These are phyloP conservation scores for Fomes fomentarius DNA, from an alignment of 1,284 basidiomycete genomes.

Conservation along the genomic window DNA sequence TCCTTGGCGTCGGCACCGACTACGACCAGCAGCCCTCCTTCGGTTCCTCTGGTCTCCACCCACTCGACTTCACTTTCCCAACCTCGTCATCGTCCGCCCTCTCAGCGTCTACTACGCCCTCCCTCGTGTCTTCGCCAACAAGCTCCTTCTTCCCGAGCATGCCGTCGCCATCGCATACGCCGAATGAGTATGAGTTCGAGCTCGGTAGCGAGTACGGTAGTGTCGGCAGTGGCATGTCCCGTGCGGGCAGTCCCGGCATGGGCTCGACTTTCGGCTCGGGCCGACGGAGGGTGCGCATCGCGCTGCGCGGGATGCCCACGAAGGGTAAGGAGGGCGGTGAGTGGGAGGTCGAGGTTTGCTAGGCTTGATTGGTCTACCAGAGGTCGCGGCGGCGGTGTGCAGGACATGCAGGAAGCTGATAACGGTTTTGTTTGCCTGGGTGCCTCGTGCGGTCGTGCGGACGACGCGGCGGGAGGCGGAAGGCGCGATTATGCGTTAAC, in stretches of 20 bases:
- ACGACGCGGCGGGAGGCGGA: slow-evolving; percentile 13
- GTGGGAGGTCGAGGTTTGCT: slow-evolving; percentile 75
- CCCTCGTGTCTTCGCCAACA: slow-evolving; percentile 16
- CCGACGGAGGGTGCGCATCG: slow-evolving; percentile 57
- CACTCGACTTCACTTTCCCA: slow-evolving; percentile 41
- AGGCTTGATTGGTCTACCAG: too few relatives aligned
- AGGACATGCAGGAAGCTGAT: background rate
- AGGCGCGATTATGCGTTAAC: slow-evolving; percentile 23
- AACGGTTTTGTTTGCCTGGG: background rate
- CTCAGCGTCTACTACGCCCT: slow-evolving; percentile 29
- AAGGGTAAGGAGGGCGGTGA: slow-evolving; percentile 66
- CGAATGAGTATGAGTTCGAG: slow-evolving; percentile 29
- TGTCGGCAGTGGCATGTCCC: slow-evolving; percentile 25
- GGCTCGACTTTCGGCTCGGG: slow-evolving; percentile 20
- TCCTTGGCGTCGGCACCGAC: slow-evolving; percentile 52
- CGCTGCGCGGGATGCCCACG: slow-evolving; percentile 62
- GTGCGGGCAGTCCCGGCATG: slow-evolving; percentile 25
- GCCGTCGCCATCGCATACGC: slow-evolving; percentile 31
- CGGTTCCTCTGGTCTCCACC: slow-evolving; percentile 21
- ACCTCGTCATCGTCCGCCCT: slow-evolving; percentile 24
- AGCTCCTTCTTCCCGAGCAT: slow-evolving; percentile 17
- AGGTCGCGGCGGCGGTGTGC: slow-evolving; percentile 4
- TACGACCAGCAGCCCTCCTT: slow-evolving; percentile 13
- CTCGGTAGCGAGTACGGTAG: slow-evolving; percentile 31
- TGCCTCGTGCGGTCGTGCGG: slow-evolving; percentile 13